Evolutionary conservation across 2,329 filamentous ascomycete species (phyloP).

Genomic region (Hymenoscyphus infarciens): DNA sequence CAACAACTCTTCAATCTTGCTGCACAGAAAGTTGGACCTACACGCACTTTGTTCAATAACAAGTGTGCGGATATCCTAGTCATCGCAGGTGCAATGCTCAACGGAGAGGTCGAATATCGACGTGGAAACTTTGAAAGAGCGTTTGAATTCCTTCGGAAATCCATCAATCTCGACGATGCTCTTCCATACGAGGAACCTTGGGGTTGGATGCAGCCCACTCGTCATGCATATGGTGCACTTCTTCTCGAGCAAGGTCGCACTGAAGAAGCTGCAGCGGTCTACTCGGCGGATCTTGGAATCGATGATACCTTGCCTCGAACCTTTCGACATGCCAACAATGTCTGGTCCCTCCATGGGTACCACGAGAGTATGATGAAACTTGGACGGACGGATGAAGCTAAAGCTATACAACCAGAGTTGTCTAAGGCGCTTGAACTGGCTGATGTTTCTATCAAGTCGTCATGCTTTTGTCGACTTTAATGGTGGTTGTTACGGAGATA

Average conservation of each 20-base stretch:
- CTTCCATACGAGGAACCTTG: slow-evolving; percentile 72
- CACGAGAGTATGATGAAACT: slow-evolving; percentile 63
- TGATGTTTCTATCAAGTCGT: slow-evolving; percentile 55
- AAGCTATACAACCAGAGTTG: slow-evolving; percentile 47
- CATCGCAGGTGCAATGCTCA: slow-evolving; percentile 62
- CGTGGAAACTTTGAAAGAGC: slow-evolving; percentile 54
- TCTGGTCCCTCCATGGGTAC: slow-evolving; percentile 69
- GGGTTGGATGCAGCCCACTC: slow-evolving; percentile 74
- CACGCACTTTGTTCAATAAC: slow-evolving; percentile 67
- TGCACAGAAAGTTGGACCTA: slow-evolving; percentile 48
- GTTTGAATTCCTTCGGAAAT: slow-evolving; percentile 54
- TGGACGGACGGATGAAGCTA: slow-evolving; percentile 46
- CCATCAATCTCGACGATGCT: slow-evolving; percentile 57
- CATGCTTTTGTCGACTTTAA: slow-evolving; percentile 53
- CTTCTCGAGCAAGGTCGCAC: slow-evolving; percentile 62
- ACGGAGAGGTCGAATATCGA: slow-evolving; percentile 72
- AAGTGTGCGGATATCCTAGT: slow-evolving; percentile 59
- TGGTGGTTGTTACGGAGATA: background rate
- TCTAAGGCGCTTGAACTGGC: slow-evolving; percentile 51
- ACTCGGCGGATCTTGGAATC: slow-evolving; percentile 59
- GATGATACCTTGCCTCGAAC: slow-evolving; percentile 59
- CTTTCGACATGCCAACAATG: slow-evolving; percentile 66
- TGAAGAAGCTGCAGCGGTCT: slow-evolving; percentile 53
- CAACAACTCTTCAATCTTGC: slow-evolving; percentile 50
- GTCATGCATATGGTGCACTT: slow-evolving; percentile 68